These are phyloP conservation scores for Mucuna pruriens DNA, from an alignment of 306 rosid species.

Conservation along the genomic window DNA sequence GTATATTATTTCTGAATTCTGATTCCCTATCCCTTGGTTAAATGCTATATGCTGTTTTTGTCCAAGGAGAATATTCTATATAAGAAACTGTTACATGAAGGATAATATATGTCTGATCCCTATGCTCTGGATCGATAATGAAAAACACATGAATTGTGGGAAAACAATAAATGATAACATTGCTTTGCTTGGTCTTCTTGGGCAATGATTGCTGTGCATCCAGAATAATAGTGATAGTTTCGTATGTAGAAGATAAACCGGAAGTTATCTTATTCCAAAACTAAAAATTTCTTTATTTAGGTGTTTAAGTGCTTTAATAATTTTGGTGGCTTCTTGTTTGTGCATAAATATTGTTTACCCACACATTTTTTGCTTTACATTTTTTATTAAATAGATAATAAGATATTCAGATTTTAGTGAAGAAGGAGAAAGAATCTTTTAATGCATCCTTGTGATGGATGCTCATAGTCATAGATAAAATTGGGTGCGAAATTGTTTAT, in stretches of 20 bases:
- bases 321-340: conserved; percentile 1
- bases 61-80: conserved; percentile 7
- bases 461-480: no score
- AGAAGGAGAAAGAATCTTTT: background rate
- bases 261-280: conserved; percentile 18
- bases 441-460: conserved; percentile 15
- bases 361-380: background rate
- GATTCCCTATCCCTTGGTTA: background rate
- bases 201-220: conserved; percentile 22
- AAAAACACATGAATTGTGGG: conserved; percentile 7
- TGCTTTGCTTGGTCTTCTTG: conserved; percentile 22
- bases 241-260: background rate
- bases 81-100: conserved; percentile 28
- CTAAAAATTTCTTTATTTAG: conserved; percentile 21
- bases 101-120: conserved; percentile 16
- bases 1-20: background rate
- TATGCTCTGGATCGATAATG: background rate
- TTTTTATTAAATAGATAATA: background rate
- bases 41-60: background rate
- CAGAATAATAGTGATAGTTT: conserved; percentile 5
- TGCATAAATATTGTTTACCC: conserved; percentile 7
- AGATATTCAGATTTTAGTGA: background rate
- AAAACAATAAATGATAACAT: conserved; percentile 3
- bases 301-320: conserved; percentile 24
- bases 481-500: background rate